phyloP scores from a whole-genome alignment of 495 filamentous ascomycete species.

The Trichoderma parareesei region DNA sequence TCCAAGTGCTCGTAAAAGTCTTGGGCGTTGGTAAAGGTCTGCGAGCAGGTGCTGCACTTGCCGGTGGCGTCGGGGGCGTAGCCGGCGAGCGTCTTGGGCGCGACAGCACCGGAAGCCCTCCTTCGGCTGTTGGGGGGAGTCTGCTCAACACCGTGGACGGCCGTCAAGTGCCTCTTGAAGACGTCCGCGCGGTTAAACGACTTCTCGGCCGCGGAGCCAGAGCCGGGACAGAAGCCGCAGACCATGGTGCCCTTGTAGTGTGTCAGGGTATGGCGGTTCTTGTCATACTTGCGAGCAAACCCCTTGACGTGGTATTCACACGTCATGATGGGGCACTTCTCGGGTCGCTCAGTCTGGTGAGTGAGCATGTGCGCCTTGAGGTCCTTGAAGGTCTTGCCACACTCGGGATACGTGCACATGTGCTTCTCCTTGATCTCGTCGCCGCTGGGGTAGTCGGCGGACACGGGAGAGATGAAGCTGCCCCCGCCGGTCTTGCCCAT shows the following conservation, averaged over 20 bases:
- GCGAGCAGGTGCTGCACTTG: slow-evolving; percentile 92
- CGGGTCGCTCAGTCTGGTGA: slow-evolving; percentile 85
- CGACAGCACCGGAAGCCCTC: slow-evolving; percentile 45
- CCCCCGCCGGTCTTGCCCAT: slow-evolving; percentile 30
- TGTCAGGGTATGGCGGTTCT: slow-evolving; percentile 93
- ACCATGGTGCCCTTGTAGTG: slow-evolving; percentile 99
- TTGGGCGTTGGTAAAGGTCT: slow-evolving; percentile 87
- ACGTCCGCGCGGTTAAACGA: slow-evolving; percentile 98
- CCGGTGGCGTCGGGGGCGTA: slow-evolving; percentile 72
- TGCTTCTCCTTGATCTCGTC: slow-evolving; percentile 59
- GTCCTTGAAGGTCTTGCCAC: slow-evolving; percentile 84
- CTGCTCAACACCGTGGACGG: slow-evolving; percentile 92
- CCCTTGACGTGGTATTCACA: slow-evolving; percentile 96
- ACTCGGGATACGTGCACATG: slow-evolving; percentile 73
- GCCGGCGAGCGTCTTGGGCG: slow-evolving; percentile 48
- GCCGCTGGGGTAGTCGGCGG: slow-evolving; percentile 50
- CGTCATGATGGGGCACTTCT: slow-evolving; percentile 91
- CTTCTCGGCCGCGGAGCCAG: slow-evolving; percentile 90
- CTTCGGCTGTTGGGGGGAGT: slow-evolving; percentile 93
- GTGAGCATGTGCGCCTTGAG: slow-evolving; percentile 95
- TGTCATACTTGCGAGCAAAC: slow-evolving; percentile 97
- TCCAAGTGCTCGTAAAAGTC: slow-evolving; percentile 99
- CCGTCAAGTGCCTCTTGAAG: slow-evolving; percentile 95
- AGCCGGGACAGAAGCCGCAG: slow-evolving; percentile 93
- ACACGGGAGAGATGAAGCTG: slow-evolving; percentile 26